phyloP scores from a whole-genome alignment of 1,284 basidiomycete genomes.

The Vanrija sp. region DNA sequence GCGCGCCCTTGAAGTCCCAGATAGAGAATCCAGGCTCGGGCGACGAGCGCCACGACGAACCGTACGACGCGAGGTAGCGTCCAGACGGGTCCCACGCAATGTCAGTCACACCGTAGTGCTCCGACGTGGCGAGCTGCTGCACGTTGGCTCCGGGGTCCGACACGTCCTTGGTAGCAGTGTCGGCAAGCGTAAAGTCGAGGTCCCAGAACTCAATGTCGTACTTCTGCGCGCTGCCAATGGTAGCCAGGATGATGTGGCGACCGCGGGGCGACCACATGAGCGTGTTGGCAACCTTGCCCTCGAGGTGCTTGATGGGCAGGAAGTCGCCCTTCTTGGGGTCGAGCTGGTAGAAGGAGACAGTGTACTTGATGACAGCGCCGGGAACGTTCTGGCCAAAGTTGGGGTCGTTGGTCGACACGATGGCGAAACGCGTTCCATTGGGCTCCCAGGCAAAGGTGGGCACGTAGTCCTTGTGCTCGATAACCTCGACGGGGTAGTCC shows the following conservation, averaged over 20 bases:
- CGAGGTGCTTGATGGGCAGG: constrained; percentile 75
- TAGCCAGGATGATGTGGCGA: constrained; percentile 91
- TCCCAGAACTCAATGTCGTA: constrained; percentile 99
- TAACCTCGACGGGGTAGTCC: constrained; percentile 95
- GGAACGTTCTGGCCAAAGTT: constrained; percentile 85
- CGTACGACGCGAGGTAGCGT: constrained; percentile 87
- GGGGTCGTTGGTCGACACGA: constrained; percentile 91
- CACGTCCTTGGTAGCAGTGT: constrained; percentile 53
- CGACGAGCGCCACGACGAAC: constrained; percentile 91
- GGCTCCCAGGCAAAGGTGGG: constrained; percentile 99
- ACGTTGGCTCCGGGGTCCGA: constrained; percentile 83
- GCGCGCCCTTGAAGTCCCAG: constrained; percentile 97
- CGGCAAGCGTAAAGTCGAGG: constrained; percentile 82
- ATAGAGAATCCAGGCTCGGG: constrained; percentile 94
- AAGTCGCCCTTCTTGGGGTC: constrained; percentile 98
- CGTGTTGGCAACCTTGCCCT: constrained; percentile 86
- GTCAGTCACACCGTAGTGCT: constrained; percentile 97
- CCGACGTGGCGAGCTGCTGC: constrained; percentile 75
- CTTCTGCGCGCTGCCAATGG: constrained; percentile 90
- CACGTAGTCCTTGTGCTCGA: constrained; percentile 95
- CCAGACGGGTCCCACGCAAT: constrained; percentile 99
- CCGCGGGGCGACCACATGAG: constrained; percentile 97
- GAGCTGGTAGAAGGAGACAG: constrained; percentile 93
- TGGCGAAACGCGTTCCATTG: constrained; percentile 89
- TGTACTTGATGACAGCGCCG: constrained; percentile 91